Conservation (phyloP, 345 rosid genomes). For the Orychophragmus violaceus region DNA sequence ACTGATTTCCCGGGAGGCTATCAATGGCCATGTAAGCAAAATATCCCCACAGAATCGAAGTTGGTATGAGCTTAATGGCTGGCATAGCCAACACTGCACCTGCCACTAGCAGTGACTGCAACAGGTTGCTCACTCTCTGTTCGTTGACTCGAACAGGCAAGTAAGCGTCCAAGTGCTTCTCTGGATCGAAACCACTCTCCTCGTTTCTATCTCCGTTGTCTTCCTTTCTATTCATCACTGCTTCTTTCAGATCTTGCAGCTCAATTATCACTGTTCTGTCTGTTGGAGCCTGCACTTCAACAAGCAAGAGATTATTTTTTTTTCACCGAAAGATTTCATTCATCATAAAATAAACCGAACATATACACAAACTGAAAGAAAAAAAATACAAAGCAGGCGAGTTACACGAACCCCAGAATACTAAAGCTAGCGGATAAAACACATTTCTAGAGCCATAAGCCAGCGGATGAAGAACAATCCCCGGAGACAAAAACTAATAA, state of each 20-base stretch:
- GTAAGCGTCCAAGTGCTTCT: constrained; percentile 71
- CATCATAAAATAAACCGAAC: no score
- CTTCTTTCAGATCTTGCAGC: constrained; percentile 66
- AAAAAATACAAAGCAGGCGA: no score
- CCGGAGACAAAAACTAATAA: no score
- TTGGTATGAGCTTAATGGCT: constrained; percentile 64
- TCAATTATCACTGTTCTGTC: constrained; percentile 38
- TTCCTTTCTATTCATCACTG: constrained; percentile 43
- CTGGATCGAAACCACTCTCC: constrained; percentile 52
- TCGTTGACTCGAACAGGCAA: constrained; percentile 83
- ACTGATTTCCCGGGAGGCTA: constrained; percentile 86
- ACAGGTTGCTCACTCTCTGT: constrained; percentile 72
- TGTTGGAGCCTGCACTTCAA: constrained; percentile 28
- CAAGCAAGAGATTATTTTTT: neutral
- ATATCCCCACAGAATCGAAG: constrained; percentile 86
- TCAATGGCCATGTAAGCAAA: constrained; percentile 90
- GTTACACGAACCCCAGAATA: no score
- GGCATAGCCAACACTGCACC: constrained; percentile 60
- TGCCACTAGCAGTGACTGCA: constrained; percentile 70
- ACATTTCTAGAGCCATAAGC: no score
- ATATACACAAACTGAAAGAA: no score
- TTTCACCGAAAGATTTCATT: no score
- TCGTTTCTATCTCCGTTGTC: constrained; percentile 18
- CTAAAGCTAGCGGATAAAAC: no score
- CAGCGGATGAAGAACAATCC: no score